Evolutionary conservation across 2,329 filamentous ascomycete genomes (phyloP).

Genomic region (Endoconidiophora polonica): DNA sequence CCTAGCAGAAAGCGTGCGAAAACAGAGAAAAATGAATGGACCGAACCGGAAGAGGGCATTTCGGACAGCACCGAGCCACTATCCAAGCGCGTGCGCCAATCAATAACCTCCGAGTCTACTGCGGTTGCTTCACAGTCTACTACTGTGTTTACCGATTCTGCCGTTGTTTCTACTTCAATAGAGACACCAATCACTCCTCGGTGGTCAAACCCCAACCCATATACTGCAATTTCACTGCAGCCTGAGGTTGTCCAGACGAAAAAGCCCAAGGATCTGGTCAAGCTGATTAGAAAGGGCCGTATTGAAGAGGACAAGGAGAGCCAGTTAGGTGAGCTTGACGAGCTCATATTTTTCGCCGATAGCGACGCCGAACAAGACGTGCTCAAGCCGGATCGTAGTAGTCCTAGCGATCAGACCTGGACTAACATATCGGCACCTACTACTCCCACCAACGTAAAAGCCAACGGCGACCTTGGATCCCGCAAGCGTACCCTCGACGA

Average conservation of each 20-base stretch:
- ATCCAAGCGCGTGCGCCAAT: conserved; percentile 26
- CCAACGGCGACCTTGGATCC: conserved; percentile 31
- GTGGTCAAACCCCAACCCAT: conserved; percentile 94
- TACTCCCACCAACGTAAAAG: conserved; percentile 13
- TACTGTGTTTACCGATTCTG: not conserved
- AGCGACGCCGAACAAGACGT: conserved; percentile 35
- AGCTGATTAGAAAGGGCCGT: conserved; percentile 80
- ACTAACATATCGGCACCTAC: conserved; percentile 10
- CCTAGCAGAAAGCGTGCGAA: not conserved
- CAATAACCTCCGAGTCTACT: conserved; percentile 17
- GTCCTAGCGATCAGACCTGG: conserved; percentile 5
- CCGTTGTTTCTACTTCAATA: not conserved
- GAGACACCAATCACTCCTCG: conserved; percentile 34
- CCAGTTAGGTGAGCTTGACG: conserved; percentile 44
- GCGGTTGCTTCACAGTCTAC: not conserved
- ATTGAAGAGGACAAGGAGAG: conserved; percentile 37
- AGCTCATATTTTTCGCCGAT: conserved; percentile 80
- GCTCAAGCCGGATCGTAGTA: conserved; percentile 1
- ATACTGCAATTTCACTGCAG: conserved; percentile 63
- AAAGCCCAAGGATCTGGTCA: conserved; percentile 76
- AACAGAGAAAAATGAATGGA: not conserved
- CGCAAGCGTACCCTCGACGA: conserved; percentile 63
- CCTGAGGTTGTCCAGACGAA: conserved; percentile 47
- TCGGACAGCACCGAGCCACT: conserved; percentile 22
- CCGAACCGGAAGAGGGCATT: not conserved